Evolutionary conservation across 257 asterid genomes (phyloP), one percentile per base, ranked within the genome.

Genomic region (Prunella vulgaris): DNA sequence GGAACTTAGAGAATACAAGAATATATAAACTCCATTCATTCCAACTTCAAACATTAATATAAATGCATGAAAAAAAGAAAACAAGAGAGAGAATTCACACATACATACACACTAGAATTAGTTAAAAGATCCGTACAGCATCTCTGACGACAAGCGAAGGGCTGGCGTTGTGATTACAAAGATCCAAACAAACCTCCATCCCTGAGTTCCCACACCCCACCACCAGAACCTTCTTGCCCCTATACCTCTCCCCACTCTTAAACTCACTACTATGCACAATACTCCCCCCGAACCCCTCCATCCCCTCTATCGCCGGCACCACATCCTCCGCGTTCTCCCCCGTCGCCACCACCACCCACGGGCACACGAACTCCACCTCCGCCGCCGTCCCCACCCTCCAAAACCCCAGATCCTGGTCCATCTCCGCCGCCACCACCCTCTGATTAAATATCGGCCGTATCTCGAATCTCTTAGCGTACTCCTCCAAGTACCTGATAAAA

Each of bases 171-270:
- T 85, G 80, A 66, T 84, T 78, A 72, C 90, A 92, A 2, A 92
- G 90, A 73, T 92, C 97, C 92, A 92, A 83, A 48, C 86, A 82
- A 3, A 92, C 92, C 78, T 92, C 97, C 97, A 92, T 89, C 13
- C 97, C 97, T 0, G 97, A 92, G 54, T 92, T 92, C 1, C 97
- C 97, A 70, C 98, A 92, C 6, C 98, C 96, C 9, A 92, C 92
- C 27, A 92, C 96, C 67, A 90, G 40, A 4, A 92, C 96, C 1
- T 22, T 87, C 75, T 84, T 84, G 72, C 87, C 92, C n/a, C 63
- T 33, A 28, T 82, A 92, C 40, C 51, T 78, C 18, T 72, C 87
- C 0, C 98, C 98, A 22, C 77, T 87, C 69, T 76, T 77, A 33
- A 89, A 92, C 66, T 66, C 72, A 27, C 95, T 84, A 14, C 94